These are phyloP conservation scores for Clarireedia paspali DNA, from an alignment of 2,329 filamentous ascomycete genomes.

Conservation along the genomic window DNA sequence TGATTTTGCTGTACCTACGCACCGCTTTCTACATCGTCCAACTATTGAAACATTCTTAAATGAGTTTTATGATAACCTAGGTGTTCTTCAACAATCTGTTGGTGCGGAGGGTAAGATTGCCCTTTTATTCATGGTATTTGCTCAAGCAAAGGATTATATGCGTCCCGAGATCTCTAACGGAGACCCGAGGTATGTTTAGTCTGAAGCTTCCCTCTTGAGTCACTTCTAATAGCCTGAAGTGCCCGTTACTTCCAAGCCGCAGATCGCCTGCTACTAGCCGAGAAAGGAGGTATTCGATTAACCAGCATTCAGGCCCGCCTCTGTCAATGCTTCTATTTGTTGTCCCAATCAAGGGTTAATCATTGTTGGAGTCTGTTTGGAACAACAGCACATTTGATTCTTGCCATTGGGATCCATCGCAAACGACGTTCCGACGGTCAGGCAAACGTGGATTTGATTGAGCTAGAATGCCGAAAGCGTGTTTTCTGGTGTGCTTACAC, in stretches of 20 bases:
- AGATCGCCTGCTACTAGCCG: constrained; percentile 28
- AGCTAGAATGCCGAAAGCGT: constrained; percentile 42
- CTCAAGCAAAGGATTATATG: constrained; percentile 38
- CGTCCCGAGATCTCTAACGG: neutral
- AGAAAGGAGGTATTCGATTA: constrained; percentile 28
- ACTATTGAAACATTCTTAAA: constrained; percentile 43
- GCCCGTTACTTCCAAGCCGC: constrained; percentile 23
- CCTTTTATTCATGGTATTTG: constrained; percentile 42
- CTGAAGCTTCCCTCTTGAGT: too few relatives aligned
- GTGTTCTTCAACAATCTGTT: constrained; percentile 33
- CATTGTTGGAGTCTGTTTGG: constrained; percentile 32
- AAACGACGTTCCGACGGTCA: constrained; percentile 16
- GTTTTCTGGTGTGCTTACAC: constrained; percentile 60
- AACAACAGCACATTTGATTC: constrained; percentile 28
- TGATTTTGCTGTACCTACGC: constrained; percentile 52
- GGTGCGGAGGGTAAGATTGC: constrained; percentile 34
- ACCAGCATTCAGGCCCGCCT: constrained; percentile 35
- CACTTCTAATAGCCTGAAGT: constrained; percentile 13
- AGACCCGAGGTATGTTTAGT: constrained; percentile 11
- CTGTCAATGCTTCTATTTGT: constrained; percentile 30
- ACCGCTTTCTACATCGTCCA: constrained; percentile 48
- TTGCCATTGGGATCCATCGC: constrained; percentile 29
- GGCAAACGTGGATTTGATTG: constrained; percentile 30
- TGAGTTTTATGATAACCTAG: constrained; percentile 39
- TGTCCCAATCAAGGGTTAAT: constrained; percentile 30